Evolutionary conservation across 2,329 filamentous ascomycete species (phyloP).

Genomic region (Alternaria solani): DNA sequence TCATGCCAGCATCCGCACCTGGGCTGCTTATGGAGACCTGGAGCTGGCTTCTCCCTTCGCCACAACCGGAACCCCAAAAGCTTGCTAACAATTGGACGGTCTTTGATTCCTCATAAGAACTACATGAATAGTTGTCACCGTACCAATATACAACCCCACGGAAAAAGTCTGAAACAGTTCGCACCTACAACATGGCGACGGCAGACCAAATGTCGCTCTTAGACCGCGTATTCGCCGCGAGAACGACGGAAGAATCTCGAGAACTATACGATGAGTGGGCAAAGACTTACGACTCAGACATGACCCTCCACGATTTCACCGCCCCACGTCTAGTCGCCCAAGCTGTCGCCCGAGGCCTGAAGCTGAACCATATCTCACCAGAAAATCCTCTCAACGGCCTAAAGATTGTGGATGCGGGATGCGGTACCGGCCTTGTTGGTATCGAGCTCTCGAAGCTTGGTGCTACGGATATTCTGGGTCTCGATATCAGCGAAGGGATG

Average conservation of each 20-base stretch:
- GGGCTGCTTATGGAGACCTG: background rate
- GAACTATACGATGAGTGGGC: slow-evolving; percentile 59
- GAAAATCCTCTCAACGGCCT: slow-evolving; percentile 26
- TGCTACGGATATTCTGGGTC: slow-evolving; percentile 59
- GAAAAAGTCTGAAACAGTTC: background rate
- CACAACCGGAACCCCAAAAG: background rate
- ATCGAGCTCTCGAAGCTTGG: slow-evolving; percentile 56
- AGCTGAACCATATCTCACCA: slow-evolving; percentile 24
- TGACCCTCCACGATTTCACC: slow-evolving; percentile 53
- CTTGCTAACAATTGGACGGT: background rate
- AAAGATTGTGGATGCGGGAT: slow-evolving; percentile 63
- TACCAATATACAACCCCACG: background rate
- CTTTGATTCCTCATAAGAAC: background rate
- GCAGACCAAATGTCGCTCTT: slow-evolving; percentile 31
- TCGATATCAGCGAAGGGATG: slow-evolving; percentile 64
- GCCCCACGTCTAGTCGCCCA: slow-evolving; percentile 51
- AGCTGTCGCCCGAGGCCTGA: slow-evolving; percentile 24
- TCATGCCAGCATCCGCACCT: background rate
- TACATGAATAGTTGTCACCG: background rate
- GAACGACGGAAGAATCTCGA: slow-evolving; percentile 49
- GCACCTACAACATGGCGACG: slow-evolving; percentile 5
- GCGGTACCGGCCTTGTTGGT: slow-evolving; percentile 64
- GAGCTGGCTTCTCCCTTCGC: background rate
- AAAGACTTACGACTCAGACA: slow-evolving; percentile 55
- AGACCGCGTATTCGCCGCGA: slow-evolving; percentile 50